Evolutionary conservation across 2,329 filamentous ascomycete genomes (phyloP), one percentile per base, ranked within the genome.

Genomic region (Colletotrichum destructivum): DNA sequence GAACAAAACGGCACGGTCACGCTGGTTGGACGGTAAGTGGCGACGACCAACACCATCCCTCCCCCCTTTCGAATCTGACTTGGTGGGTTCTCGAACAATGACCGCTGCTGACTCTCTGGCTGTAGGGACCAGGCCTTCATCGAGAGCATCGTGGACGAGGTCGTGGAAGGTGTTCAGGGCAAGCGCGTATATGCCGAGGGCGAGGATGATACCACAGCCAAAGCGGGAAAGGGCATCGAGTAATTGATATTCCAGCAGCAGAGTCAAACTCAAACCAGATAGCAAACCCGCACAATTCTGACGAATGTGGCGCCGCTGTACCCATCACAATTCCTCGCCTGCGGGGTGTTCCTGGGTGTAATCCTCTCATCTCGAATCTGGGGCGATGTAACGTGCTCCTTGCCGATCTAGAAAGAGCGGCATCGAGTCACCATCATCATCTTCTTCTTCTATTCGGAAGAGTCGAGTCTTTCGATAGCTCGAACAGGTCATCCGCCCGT

Each of bases 1-100:
- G 94, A 93, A 6, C 96, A 94, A 86, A 90, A 90, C 77, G 98
- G 98, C 82, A 96, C 95, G 0, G 94, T 98, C 59, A 98, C 96
- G 13, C 85, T 99, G 64, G 95, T 98, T 23, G 90, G 90, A 75
- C 85, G 83, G 86, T 89, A 78, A 76, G 82, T 79, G 42, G 31
- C 31, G 31, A 55, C 52, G 71, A 42, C 21, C 16, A 40, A 13
- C 18, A n/a, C 18, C 31, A 4, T 18, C 2, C n/a, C 9, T 15
- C 35, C 44, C 8, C 8, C 8, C 31, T 8, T 35, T 35, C 31
- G 8, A 9, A 35, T 35, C 31, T 35, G 31, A 35, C 31, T 35
- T 35, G 31, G 42, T 15, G 12, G 26, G 7, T 59, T 46, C 54
- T 44, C n/a, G n/a, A 49, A 38, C 6, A 46, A 35, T 1, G 26